Conservation (phyloP, 345 rosid genomes). For the Acer campestre region DNA sequence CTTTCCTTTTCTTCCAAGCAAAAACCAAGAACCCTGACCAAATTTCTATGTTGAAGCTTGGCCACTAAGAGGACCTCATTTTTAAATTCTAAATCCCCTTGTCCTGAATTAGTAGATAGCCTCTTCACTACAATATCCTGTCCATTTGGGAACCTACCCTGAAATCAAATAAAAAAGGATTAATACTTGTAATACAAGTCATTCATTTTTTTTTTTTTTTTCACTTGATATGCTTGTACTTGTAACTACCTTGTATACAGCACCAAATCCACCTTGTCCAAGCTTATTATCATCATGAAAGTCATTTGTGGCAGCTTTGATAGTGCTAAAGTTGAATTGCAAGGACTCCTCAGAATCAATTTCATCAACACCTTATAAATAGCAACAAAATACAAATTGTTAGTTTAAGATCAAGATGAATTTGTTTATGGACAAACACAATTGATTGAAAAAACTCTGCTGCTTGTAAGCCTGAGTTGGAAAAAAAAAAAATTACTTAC, state of each 20-base stretch:
- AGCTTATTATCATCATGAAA: conserved; percentile 29
- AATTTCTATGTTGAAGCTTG: conserved; percentile 54
- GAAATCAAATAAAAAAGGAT: not conserved
- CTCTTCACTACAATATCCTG: conserved; percentile 54
- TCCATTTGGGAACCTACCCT: conserved; percentile 43
- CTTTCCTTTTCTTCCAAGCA: conserved; percentile 42
- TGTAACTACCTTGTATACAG: conserved; percentile 50
- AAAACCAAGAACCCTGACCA: conserved; percentile 42
- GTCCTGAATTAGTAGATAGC: conserved; percentile 37
- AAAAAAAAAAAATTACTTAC: no score
- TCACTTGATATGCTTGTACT: not conserved
- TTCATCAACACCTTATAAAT: not conserved
- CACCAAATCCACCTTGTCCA: conserved; percentile 57
- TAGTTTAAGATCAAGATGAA: not conserved
- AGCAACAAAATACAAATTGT: not conserved
- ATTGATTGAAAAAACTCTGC: no score
- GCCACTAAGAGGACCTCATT: conserved; percentile 47
- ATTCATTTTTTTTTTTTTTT: not conserved
- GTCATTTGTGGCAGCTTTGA: conserved; percentile 20
- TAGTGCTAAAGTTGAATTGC: conserved; percentile 33
- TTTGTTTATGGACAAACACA: not conserved
- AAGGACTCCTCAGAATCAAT: conserved; percentile 32
- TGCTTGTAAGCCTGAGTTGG: no score
- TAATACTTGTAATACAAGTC: no score
- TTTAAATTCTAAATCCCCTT: conserved; percentile 51